Evolutionary conservation across 2,329 filamentous ascomycete species (phyloP).

Genomic region (Mycosphaerella sp.): DNA sequence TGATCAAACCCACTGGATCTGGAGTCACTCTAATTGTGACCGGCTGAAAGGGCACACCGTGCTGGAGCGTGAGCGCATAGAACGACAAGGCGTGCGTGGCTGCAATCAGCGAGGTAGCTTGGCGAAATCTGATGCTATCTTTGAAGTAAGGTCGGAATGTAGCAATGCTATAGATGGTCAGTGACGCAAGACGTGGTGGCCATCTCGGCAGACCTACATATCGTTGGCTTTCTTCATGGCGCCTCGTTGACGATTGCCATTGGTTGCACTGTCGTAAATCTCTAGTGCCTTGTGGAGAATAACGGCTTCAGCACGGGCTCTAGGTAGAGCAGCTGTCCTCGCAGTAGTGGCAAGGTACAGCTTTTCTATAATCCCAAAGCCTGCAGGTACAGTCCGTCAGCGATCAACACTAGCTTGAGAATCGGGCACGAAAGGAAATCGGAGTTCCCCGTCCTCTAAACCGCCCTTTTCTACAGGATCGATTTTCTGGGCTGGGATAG

Average conservation of each 20-base stretch:
- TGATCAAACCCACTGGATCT: slow-evolving; percentile 68
- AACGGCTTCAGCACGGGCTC: slow-evolving; percentile 49
- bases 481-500: slow-evolving; percentile 23
- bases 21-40: slow-evolving; percentile 69
- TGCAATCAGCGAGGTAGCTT: slow-evolving; percentile 58
- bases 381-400: slow-evolving; percentile 38
- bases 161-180: slow-evolving; percentile 48
- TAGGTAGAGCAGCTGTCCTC: slow-evolving; percentile 41
- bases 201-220: slow-evolving; percentile 49
- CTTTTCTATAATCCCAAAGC: slow-evolving; percentile 53
- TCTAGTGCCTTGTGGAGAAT: slow-evolving; percentile 60
- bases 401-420: slow-evolving; percentile 8
- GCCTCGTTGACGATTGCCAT: slow-evolving; percentile 69
- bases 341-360: slow-evolving; percentile 55
- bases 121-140: slow-evolving; percentile 47
- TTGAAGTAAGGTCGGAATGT: slow-evolving; percentile 57
- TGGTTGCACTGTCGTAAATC: slow-evolving; percentile 75
- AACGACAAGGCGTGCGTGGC: slow-evolving; percentile 70
- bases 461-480: slow-evolving; percentile 23
- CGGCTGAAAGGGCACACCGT: slow-evolving; percentile 73
- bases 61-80: slow-evolving; percentile 71
- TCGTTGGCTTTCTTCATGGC: slow-evolving; percentile 72
- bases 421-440: slow-evolving; percentile 22
- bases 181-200: slow-evolving; percentile 9
- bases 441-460: slow-evolving; percentile 16